These are phyloP conservation scores for Colletotrichum navitas DNA, from an alignment of 2,329 filamentous ascomycete species.

Conservation along the genomic window DNA sequence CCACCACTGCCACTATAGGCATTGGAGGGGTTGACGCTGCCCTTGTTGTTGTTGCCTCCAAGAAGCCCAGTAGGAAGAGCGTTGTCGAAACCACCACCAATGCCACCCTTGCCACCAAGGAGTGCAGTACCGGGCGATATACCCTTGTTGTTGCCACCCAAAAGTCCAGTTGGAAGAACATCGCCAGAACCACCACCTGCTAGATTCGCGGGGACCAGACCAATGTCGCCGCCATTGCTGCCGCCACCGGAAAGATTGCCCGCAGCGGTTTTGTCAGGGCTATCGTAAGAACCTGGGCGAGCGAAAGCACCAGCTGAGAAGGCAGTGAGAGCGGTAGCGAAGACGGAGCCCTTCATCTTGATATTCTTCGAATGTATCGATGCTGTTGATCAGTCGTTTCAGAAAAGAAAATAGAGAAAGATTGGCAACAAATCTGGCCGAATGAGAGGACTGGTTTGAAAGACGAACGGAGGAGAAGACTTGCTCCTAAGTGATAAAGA, in stretches of 20 bases:
- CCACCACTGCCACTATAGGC: not conserved
- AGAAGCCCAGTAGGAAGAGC: too few species aligned
- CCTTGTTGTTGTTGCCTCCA: not conserved
- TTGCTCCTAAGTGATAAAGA: not conserved
- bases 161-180: not conserved
- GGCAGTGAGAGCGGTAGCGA: constrained; percentile 11
- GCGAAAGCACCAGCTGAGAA: constrained; percentile 16
- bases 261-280: not conserved
- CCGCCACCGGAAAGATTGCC: not conserved
- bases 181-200: too few species aligned
- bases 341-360: constrained; percentile 25
- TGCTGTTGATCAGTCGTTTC: not conserved
- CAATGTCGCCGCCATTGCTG: not conserved
- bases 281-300: not conserved
- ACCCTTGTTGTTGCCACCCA: not conserved
- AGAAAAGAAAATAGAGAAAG: not conserved
- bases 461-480: not conserved
- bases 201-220: not conserved
- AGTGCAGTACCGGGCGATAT: not conserved
- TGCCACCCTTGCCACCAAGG: not conserved
- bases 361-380: not conserved
- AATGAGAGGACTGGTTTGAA: not conserved
- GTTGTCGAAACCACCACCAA: too few species aligned
- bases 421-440: not conserved
- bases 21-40: not conserved